phyloP scores from a whole-genome alignment of 257 asterid species.

The Jacaranda copaia region DNA sequence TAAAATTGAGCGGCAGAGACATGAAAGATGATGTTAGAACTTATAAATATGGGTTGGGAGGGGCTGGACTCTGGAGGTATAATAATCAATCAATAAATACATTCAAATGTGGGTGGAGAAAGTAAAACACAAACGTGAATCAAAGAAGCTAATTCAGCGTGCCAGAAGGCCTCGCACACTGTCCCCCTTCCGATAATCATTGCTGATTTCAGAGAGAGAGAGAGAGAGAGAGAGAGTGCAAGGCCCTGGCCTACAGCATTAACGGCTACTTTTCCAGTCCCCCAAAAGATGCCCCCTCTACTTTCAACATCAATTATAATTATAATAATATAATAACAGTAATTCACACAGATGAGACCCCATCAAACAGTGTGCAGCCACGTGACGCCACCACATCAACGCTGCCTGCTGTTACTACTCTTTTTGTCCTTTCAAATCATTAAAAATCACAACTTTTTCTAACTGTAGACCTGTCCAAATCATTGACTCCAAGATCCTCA shows the following conservation, averaged over 20 bases:
- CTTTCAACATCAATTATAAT: background rate
- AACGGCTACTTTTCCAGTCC: conserved; percentile 52
- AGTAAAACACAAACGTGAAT: background rate
- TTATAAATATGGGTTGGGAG: too few species aligned
- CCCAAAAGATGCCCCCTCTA: conserved; percentile 30
- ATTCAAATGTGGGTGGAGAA: background rate
- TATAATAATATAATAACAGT: background rate
- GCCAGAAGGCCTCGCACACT: background rate
- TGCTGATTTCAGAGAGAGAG: background rate
- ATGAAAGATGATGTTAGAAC: too few species aligned
- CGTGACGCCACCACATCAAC: conserved; percentile 18
- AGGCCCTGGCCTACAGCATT: background rate
- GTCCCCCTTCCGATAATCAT: conserved; percentile 9
- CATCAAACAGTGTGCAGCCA: conserved; percentile 7
- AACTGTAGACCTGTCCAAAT: conserved; percentile 36
- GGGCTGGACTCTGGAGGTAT: too few species aligned
- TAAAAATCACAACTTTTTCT: background rate
- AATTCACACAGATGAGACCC: conserved; percentile 13
- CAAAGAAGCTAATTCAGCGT: background rate
- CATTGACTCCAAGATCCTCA: conserved; percentile 33
- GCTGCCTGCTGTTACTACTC: background rate
- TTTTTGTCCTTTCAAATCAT: background rate
- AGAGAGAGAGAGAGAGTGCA: background rate
- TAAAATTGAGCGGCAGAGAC: too few species aligned
- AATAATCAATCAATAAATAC: too few species aligned